Evolutionary conservation across 129 eudicot genomes (phyloP), one percentile per base, ranked within the genome.

Genomic region (Solidago caesia): DNA sequence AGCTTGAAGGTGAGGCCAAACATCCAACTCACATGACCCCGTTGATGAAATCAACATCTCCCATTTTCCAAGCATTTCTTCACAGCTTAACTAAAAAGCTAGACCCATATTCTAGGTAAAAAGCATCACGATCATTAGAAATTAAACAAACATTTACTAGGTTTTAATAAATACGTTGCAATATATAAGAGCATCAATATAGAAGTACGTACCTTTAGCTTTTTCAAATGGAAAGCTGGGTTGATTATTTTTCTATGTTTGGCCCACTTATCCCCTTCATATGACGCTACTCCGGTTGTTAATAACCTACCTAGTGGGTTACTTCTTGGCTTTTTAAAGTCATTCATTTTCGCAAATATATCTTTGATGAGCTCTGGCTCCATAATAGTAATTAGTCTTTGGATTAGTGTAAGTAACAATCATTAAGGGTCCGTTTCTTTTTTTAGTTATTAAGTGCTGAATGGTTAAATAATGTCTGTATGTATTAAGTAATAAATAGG

Each of bases 201-300:
- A 33, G 41, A 65, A 1, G 15, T 74, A 21, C 21, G n/a, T n/a
- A 85, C 89, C 86, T 85, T 85, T 25, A 85, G 60, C 53, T 82
- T 85, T 12, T 71, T 73, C 4, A 61, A 27, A 72, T 85, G 79
- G 70, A 85, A 85, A 66, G 84, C 81, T 6, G 89, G 85, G 73
- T 71, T 82, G 39, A 85, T 39, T 52, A 85, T 7, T 48, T 42
- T 81, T 52, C 84, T 79, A 64, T 75, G 89, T 45, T 70, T 85
- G 59, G 49, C 60, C 89, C 89, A 82, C 5, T 79, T 53, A 46
- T 85, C 82, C 2, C 83, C 89, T 26, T 85, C 86, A n/a, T 55
- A 44, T 39, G 5, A 59, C 39, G 70, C 76, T 13, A 85, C 25
- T 6, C 89, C 89, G 0, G 84, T 52, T 33, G 26, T 74, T 29